These are phyloP conservation scores for Trametes gibbosa DNA, from an alignment of 768 basidiomycete genomes.

Conservation along the genomic window DNA sequence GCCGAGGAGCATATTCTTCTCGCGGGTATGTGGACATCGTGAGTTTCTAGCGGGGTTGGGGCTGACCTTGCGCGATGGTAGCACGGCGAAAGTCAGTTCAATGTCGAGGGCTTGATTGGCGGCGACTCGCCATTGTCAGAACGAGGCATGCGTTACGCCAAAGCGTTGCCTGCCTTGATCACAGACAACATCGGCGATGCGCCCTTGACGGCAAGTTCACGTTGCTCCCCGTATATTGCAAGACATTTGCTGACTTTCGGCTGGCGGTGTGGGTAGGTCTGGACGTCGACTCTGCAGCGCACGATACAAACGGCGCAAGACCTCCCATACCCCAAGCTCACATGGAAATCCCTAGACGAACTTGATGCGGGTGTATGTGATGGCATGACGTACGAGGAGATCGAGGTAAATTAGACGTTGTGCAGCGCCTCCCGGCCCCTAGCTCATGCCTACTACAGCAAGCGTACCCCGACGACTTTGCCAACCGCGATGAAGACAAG, in stretches of 20 bases:
- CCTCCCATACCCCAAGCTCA: conserved; percentile 86
- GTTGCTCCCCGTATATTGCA: neutral
- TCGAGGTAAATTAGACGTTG: conserved; percentile 58
- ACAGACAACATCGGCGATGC: conserved; percentile 89
- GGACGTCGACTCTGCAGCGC: conserved; percentile 96
- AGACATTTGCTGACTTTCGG: neutral
- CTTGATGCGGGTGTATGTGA: conserved; percentile 99
- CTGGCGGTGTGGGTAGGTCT: conserved; percentile 58
- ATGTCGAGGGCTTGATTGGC: conserved; percentile 94
- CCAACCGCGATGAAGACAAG: conserved; percentile 97
- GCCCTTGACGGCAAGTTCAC: conserved; percentile 67
- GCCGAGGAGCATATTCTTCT: conserved; percentile 94
- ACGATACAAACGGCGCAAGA: conserved; percentile 87
- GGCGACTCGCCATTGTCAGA: conserved; percentile 91
- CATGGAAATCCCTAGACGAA: conserved; percentile 99
- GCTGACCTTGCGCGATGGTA: too few relatives aligned
- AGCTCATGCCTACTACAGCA: conserved; percentile 44
- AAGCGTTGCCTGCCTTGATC: conserved; percentile 82
- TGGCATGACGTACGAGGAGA: conserved; percentile 99
- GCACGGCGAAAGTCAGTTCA: conserved; percentile 98
- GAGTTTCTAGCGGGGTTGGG: too few relatives aligned
- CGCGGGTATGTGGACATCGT: conserved; percentile 68
- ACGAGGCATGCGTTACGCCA: conserved; percentile 82
- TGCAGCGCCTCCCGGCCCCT: too few relatives aligned
- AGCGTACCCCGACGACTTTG: conserved; percentile 97